Base-by-base conservation (phyloP, 305 asterid genomes). In the Solanum hybrid region DNA sequence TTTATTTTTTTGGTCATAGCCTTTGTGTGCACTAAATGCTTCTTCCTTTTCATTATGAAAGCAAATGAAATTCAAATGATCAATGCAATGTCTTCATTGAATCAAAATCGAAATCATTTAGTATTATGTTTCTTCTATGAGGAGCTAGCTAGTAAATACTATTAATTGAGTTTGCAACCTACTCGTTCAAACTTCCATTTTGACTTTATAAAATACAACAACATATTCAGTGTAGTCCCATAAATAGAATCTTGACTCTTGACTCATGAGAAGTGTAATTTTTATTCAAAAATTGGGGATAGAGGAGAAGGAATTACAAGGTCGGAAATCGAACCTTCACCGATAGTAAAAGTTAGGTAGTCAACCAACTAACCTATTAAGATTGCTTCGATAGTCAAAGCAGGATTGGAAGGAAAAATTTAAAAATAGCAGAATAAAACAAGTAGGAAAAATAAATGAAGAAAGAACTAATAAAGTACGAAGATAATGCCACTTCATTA, bases 1-100 rank as follows among this genome's bases (percentile, higher is more conserved):
- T 57, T 6, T 20, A 11, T 24, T 87, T 24, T 73, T 33, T 87
- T 76, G 91, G 91, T 90, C 93, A 15, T 89, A 78, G 90, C 89
- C 88, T 86, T 86, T 85, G 89, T 89, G 90, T 73, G 15, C 89
- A 87, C 83, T 22, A 61, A 75, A 51, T 89, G 87, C 91, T 86
- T 45, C 70, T n/a, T 7, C 20, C 31, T 38, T 90, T 39, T 38
- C 39, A 31, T 36, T 70, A 81, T 51, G 79, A 70, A 82, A 38
- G 70, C 80, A 84, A 84, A 57, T 57, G 77, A 32, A 85, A 20
- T 85, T 85, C n/a, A 33, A 31, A 29, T 29, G 75, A 84, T 11
- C 45, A 85, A 11, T 57, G 32, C 88, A 32, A 32, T 8, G 22
- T 85, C 32, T 22, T 57, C 88, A 11, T 2, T 0, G 32, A 57